These are phyloP conservation scores for Geoglossum glabrum DNA, from an alignment of 495 filamentous ascomycete genomes.

Conservation along the genomic window DNA sequence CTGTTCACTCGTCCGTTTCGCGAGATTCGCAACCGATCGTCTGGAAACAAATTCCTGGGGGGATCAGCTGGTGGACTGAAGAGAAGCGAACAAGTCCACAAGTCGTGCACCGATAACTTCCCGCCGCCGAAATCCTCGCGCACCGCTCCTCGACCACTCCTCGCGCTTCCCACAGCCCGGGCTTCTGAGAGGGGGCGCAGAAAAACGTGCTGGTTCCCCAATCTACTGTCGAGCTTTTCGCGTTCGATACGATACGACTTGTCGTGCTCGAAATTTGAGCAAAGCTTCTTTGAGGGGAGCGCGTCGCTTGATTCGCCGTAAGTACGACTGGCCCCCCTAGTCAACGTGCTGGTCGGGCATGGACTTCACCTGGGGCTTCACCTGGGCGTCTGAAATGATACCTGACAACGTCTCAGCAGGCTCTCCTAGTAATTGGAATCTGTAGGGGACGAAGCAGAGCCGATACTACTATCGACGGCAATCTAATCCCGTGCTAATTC, in stretches of 20 bases:
- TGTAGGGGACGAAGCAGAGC: background rate
- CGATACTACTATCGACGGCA: background rate
- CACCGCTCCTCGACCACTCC: background rate
- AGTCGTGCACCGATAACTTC: background rate
- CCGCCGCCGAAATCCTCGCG: background rate
- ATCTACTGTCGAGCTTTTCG: background rate
- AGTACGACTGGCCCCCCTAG: background rate
- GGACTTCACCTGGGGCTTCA: background rate
- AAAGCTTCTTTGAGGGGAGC: background rate
- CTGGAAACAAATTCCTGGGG: background rate
- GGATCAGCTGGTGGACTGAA: background rate
- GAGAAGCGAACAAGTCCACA: background rate
- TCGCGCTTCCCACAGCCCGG: background rate
- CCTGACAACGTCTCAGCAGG: background rate
- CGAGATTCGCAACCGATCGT: background rate
- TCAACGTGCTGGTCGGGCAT: background rate
- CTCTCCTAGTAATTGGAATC: background rate
- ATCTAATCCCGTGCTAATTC: background rate
- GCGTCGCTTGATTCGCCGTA: conserved; percentile 1
- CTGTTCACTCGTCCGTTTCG: background rate
- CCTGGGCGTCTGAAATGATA: background rate
- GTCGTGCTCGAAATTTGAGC: background rate
- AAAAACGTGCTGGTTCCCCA: background rate
- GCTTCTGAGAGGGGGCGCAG: background rate
- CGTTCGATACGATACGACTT: too few species aligned